A percentile compares a stretch with the other conserved stretches of the same genome.
Evolutionary conservation across 2,329 filamentous ascomycete species (phyloP).

Genomic region (Botrytis hyacinthi): DNA sequence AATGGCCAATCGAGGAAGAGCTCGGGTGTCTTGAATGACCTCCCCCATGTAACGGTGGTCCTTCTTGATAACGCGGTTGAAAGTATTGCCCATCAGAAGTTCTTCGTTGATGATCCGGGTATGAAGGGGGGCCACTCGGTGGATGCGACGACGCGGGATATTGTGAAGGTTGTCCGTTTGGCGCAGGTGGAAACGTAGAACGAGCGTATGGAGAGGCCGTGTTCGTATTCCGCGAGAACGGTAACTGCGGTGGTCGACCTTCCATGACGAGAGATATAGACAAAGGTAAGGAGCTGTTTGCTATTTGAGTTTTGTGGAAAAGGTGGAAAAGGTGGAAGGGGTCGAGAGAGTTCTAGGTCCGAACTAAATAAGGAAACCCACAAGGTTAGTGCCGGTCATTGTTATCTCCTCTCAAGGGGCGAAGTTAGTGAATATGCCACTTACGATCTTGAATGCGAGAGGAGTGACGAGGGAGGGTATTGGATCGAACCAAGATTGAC

Average conservation of each 20-base stretch:
- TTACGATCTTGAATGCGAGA: background rate
- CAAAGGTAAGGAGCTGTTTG: background rate
- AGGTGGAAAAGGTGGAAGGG: background rate
- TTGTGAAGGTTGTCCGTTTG: conserved; percentile 15
- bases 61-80: conserved; percentile 34
- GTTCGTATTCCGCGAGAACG: conserved; percentile 38
- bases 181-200: conserved; percentile 18
- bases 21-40: conserved; percentile 38
- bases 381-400: background rate
- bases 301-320: background rate
- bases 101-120: conserved; percentile 38
- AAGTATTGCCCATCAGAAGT: conserved; percentile 39
- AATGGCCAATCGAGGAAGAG: conserved; percentile 38
- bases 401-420: background rate
- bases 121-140: conserved; percentile 32
- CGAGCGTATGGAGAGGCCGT: conserved; percentile 38
- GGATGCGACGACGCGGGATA: conserved; percentile 38
- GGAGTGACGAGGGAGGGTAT: background rate
- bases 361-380: background rate
- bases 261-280: conserved; percentile 39
- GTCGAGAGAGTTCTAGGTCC: background rate
- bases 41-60: conserved; percentile 31
- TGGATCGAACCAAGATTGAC: background rate
- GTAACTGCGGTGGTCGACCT: conserved; percentile 36
- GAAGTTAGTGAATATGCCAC: background rate